These are phyloP conservation scores for Geranomyces variabilis DNA, from an alignment of 192 early-diverging fungal genomes.

Conservation along the genomic window DNA sequence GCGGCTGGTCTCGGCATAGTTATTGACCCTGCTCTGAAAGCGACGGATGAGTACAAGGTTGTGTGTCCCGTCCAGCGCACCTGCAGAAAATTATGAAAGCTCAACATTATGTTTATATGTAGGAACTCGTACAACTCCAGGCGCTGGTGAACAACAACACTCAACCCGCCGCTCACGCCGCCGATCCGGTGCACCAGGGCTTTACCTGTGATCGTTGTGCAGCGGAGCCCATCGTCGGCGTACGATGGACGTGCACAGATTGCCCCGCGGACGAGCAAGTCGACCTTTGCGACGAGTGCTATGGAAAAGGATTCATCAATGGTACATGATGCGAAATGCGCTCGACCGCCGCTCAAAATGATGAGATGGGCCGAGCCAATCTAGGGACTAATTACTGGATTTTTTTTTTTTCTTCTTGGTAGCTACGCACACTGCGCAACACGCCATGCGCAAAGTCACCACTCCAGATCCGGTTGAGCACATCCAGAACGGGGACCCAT, in stretches of 20 bases:
- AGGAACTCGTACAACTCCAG: constrained; percentile 30
- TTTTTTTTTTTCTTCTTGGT: background rate
- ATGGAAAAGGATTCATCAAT: constrained; percentile 13
- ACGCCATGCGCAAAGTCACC: constrained; percentile 15
- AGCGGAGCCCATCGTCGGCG: constrained; percentile 33
- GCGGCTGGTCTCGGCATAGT: constrained; percentile 5
- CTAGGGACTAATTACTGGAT: background rate
- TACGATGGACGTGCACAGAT: constrained; percentile 31
- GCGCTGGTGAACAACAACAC: constrained; percentile 12
- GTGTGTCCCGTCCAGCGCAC: too few relatives aligned
- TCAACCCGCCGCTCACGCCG: constrained; percentile 24
- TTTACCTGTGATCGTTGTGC: constrained; percentile 29
- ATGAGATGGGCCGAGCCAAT: too few relatives aligned
- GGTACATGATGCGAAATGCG: too few relatives aligned
- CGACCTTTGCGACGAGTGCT: constrained; percentile 31
- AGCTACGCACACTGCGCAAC: constrained; percentile 16
- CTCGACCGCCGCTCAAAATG: too few relatives aligned
- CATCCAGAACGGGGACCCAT: background rate
- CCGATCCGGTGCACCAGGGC: constrained; percentile 32
- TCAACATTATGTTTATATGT: background rate
- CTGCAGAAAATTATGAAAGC: background rate
- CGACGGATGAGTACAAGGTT: constrained; percentile 33
- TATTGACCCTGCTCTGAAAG: constrained; percentile 13
- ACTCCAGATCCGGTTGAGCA: constrained; percentile 7
- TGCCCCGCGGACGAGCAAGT: constrained; percentile 31